A percentile compares a stretch with the other conserved stretches of the same genome.
Evolutionary conservation across 2,329 filamentous ascomycete species (phyloP).

Genomic region (Penicillium sp.): DNA sequence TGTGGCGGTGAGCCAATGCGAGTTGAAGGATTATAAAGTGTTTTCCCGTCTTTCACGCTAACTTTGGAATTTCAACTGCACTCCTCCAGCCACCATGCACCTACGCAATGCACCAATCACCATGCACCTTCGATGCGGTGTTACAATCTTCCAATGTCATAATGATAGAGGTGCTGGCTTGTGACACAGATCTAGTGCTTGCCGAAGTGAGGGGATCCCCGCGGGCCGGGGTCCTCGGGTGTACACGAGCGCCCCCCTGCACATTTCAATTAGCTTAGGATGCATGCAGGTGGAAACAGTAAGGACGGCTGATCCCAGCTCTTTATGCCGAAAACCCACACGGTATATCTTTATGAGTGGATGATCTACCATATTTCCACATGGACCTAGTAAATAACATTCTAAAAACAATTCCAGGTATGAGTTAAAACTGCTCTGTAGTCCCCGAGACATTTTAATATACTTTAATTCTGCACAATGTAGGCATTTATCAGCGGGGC

Average conservation of each 20-base stretch:
- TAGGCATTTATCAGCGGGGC: too few relatives aligned
- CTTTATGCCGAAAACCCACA: too few relatives aligned
- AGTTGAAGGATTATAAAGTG: not conserved
- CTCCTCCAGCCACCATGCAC: not conserved
- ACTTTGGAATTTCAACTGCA: not conserved
- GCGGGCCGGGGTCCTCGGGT: slow-evolving; percentile 15
- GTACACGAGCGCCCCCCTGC: not conserved
- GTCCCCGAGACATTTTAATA: not conserved
- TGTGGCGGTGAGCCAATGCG: not conserved
- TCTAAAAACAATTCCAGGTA: not conserved
- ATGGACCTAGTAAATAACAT: too few relatives aligned
- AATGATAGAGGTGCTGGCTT: too few relatives aligned
- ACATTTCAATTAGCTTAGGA: too few relatives aligned
- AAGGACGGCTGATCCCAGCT: too few relatives aligned
- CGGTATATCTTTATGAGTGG: too few relatives aligned
- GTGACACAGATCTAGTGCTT: too few relatives aligned
- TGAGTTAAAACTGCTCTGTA: not conserved
- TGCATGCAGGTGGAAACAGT: too few relatives aligned
- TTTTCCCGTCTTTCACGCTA: not conserved
- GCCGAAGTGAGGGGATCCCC: not conserved
- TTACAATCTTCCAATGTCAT: too few relatives aligned
- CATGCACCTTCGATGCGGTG: not conserved
- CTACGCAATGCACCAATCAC: not conserved
- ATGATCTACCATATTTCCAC: too few relatives aligned
- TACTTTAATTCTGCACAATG: too few relatives aligned